Evolutionary conservation across 1,139 yeast genomes (phyloP).

Genomic region (Lodderomyces jiufengensis): DNA sequence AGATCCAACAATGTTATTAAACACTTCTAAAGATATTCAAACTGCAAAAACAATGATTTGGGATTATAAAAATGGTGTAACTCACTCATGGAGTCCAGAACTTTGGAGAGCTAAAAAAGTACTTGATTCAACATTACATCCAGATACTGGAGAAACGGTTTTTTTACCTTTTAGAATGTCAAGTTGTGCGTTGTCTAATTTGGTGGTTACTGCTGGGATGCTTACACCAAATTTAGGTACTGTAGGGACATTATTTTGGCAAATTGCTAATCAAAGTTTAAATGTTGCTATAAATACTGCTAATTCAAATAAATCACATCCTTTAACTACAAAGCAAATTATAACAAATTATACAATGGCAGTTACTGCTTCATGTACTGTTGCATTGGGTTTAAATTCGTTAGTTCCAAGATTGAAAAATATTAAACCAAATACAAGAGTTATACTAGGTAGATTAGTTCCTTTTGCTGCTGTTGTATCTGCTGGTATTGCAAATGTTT

Average conservation of each 20-base stretch:
- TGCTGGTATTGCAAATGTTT: slow-evolving; percentile 92
- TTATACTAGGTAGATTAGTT: slow-evolving; percentile 77
- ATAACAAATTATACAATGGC: slow-evolving; percentile 79
- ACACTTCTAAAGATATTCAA: slow-evolving; percentile 60
- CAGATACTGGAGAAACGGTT: slow-evolving; percentile 94
- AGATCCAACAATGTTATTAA: slow-evolving; percentile 86
- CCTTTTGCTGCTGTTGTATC: slow-evolving; percentile 98
- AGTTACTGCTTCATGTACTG: slow-evolving; percentile 91
- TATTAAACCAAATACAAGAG: slow-evolving; percentile 62
- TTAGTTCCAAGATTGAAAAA: slow-evolving; percentile 76
- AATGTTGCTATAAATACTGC: slow-evolving; percentile 97
- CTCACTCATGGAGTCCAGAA: slow-evolving; percentile 65
- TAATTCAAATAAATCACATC: slow-evolving; percentile 93
- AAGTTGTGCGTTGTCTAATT: slow-evolving; percentile 84
- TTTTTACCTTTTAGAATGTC: slow-evolving; percentile 95
- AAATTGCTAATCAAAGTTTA: slow-evolving; percentile 91
- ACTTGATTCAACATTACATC: slow-evolving; percentile 86
- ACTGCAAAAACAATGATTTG: slow-evolving; percentile 63
- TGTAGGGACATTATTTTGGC: slow-evolving; percentile 93
- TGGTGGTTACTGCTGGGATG: slow-evolving; percentile 97
- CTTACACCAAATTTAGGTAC: slow-evolving; percentile 89
- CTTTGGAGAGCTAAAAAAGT: slow-evolving; percentile 87
- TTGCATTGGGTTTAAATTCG: slow-evolving; percentile 88
- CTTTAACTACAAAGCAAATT: slow-evolving; percentile 74
- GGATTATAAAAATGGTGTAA: slow-evolving; percentile 68